phyloP scores from a whole-genome alignment of 495 filamentous ascomycete species.

The Tetracladium marchalianum region DNA sequence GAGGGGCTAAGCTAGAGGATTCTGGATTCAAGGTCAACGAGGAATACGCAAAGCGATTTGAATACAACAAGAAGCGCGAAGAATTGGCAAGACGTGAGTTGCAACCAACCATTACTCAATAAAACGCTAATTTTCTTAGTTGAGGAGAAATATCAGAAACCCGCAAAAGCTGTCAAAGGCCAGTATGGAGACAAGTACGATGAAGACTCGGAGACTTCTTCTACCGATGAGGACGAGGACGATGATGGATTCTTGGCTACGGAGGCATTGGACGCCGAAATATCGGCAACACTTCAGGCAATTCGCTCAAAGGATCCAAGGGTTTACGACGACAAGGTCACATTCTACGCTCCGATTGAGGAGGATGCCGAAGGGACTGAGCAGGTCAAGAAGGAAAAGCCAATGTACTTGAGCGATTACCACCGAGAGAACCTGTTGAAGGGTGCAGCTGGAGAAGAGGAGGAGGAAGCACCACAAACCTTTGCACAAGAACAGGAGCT shows the following conservation, averaged over 20 bases:
- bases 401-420: constrained; percentile 82
- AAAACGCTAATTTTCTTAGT: constrained; percentile 37
- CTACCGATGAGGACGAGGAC: constrained; percentile 74
- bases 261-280: constrained; percentile 72
- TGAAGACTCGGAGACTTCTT: constrained; percentile 43
- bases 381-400: constrained; percentile 55
- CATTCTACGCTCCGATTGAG: constrained; percentile 64
- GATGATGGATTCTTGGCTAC: constrained; percentile 80
- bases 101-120: not conserved
- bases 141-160: constrained; percentile 66
- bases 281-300: constrained; percentile 71
- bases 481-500: constrained; percentile 81
- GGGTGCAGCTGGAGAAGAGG: constrained; percentile 44
- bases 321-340: constrained; percentile 70
- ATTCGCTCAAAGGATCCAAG: constrained; percentile 83
- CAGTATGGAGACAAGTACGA: constrained; percentile 36
- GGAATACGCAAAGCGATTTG: constrained; percentile 81
- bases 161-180: constrained; percentile 20
- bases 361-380: constrained; percentile 15
- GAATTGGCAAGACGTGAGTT: constrained; percentile 69
- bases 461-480: constrained; percentile 45
- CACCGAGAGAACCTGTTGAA: constrained; percentile 76
- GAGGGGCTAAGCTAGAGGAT: constrained; percentile 38
- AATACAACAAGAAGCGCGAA: constrained; percentile 93
- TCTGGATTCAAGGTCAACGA: constrained; percentile 72